Conservation (phyloP, 805 yeast species). For the Komagataella pseudopastoris region DNA sequence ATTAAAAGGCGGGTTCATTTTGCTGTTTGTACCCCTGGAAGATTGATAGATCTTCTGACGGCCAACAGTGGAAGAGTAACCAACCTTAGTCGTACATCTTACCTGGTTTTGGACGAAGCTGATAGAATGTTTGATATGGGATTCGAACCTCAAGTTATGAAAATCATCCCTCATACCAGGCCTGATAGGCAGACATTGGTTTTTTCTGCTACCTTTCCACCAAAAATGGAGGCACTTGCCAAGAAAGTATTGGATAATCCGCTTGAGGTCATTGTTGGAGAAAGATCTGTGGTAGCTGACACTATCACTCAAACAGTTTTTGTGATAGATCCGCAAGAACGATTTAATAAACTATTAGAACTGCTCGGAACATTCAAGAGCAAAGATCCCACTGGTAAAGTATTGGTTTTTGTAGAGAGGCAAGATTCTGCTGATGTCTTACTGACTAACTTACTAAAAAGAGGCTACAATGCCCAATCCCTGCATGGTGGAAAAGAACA, state of each 20-base stretch:
- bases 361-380: slow-evolving; percentile 34
- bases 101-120: slow-evolving; percentile 88
- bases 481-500: slow-evolving; percentile 93
- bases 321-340: slow-evolving; percentile 39
- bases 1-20: slow-evolving; percentile 69
- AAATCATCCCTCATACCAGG: slow-evolving; percentile 61
- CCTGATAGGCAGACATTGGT: slow-evolving; percentile 84
- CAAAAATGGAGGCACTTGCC: slow-evolving; percentile 66
- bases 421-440: slow-evolving; percentile 78
- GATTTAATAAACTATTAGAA: slow-evolving; percentile 40
- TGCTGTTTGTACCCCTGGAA: slow-evolving; percentile 89
- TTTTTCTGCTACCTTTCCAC: slow-evolving; percentile 90
- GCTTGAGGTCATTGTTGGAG: slow-evolving; percentile 68
- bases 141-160: slow-evolving; percentile 88
- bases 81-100: slow-evolving; percentile 55
- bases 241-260: slow-evolving; percentile 49
- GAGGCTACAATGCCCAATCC: slow-evolving; percentile 47
- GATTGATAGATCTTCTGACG: slow-evolving; percentile 78
- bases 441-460: slow-evolving; percentile 32
- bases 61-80: slow-evolving; percentile 72
- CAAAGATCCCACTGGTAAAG: slow-evolving; percentile 27
- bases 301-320: slow-evolving; percentile 66
- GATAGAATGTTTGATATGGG: slow-evolving; percentile 96
- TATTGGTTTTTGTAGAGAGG: slow-evolving; percentile 75
- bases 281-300: slow-evolving; percentile 66